Base-by-base conservation (phyloP, 176 grass and related monocot genomes). In the Coix lacrymajobi region DNA sequence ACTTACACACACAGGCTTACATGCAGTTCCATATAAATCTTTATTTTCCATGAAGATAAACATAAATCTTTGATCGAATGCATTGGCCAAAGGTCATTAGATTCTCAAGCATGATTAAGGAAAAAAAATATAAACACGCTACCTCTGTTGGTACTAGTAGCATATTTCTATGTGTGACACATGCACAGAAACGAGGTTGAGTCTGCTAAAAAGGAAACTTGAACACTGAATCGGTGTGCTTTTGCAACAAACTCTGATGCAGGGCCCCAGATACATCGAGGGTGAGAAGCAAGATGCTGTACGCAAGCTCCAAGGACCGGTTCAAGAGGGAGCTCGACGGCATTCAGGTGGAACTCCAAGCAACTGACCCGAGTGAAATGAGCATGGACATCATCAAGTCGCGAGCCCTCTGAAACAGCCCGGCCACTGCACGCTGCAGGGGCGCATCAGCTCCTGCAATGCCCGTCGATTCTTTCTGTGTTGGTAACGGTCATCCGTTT, bases 311-410 rank as follows among this genome's bases (percentile, higher is more conserved):
- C 19, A 97, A 97, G 90, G 95, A 97, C 67, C 81, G 95, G 56
- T 97, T 97, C 81, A 97, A 94, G 88, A 92, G 95, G 78, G 95
- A 97, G 81, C 90, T 97, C 10, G 95, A 97, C 5, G 95, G 95
- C 75, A 93, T 97, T 31, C 95, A 97, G 87, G 88, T 97, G 58
- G 95, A 97, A 86, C 84, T 97, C 33, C 95, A 97, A 77, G 95
- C 95, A 7, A 97, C 95, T 28, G 95, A 97, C 38, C 95, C 95
- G 1, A 97, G 95, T 7, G 95, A 97, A 76, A 97, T 97, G 92
- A 97, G 95, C 92, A 87, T 97, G 85, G 95, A 97, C 33, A 97
- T 94, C 34, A n/a, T 97, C 79, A 97, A 97, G 71, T 61, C 73
- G 51, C 90, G 95, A 77, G 95, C 92, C 81, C 80, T 94, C 88